Evolutionary conservation across 495 filamentous ascomycete species (phyloP).

Genomic region (Corynascus novoguineensis): DNA sequence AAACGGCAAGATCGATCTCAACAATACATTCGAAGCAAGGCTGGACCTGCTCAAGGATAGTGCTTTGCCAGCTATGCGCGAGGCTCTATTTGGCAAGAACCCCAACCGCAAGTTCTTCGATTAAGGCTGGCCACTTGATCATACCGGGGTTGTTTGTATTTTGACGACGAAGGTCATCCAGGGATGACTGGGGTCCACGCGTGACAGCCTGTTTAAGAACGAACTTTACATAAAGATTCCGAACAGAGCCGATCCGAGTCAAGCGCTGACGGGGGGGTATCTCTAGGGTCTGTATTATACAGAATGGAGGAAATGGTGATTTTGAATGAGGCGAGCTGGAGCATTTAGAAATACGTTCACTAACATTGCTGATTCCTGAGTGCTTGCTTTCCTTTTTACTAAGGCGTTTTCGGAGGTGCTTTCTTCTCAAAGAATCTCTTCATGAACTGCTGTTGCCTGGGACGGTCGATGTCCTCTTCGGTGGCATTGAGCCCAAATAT

Average conservation of each 20-base stretch:
- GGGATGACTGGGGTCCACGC: not conserved
- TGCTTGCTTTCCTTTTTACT: not conserved
- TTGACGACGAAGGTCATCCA: not conserved
- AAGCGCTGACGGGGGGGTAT: constrained; percentile 11
- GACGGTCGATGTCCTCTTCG: constrained; percentile 26
- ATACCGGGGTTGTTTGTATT: not conserved
- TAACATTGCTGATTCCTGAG: not conserved
- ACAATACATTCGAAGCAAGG: constrained; percentile 95
- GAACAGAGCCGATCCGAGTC: constrained; percentile 9
- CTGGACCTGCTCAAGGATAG: constrained; percentile 77
- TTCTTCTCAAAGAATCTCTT: constrained; percentile 38
- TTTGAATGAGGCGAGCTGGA: not conserved
- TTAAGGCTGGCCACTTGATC: constrained; percentile 42
- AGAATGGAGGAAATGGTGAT: not conserved
- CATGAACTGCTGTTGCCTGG: constrained; percentile 41
- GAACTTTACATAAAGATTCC: constrained; percentile 7
- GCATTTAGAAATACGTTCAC: constrained; percentile 7
- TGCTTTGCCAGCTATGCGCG: constrained; percentile 77
- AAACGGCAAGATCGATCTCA: constrained; percentile 92
- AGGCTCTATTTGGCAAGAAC: constrained; percentile 86
- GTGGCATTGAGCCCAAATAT: constrained; percentile 46
- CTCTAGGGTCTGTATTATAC: constrained; percentile 29
- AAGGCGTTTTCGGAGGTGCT: constrained; percentile 5
- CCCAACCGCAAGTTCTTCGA: constrained; percentile 90
- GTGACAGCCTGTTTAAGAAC: constrained; percentile 4